These are phyloP conservation scores for Cetradonia linearis DNA, from an alignment of 495 filamentous ascomycete species.

Conservation along the genomic window DNA sequence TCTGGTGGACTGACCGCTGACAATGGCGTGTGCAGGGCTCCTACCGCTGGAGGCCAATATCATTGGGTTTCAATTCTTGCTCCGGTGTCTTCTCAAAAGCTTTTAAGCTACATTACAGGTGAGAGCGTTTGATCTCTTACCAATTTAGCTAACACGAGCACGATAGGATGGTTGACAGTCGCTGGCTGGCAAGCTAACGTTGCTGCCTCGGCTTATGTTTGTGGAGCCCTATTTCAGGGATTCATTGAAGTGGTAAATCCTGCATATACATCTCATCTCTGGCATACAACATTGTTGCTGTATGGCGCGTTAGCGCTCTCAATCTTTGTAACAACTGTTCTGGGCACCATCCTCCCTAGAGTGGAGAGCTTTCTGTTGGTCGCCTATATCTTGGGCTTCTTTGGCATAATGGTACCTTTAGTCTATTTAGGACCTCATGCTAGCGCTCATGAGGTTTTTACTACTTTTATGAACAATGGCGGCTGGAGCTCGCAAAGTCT, in stretches of 20 bases:
- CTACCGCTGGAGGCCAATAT: conserved; percentile 27
- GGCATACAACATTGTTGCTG: conserved; percentile 42
- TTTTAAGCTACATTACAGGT: conserved; percentile 29
- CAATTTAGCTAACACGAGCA: background rate
- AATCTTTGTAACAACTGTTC: conserved; percentile 37
- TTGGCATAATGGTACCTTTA: conserved; percentile 37
- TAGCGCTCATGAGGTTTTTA: conserved; percentile 10
- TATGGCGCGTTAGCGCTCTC: conserved; percentile 34
- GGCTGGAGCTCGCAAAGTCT: conserved; percentile 37
- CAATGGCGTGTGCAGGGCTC: conserved; percentile 18
- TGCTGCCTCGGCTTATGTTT: conserved; percentile 28
- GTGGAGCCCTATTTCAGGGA: conserved; percentile 36
- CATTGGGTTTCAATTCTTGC: conserved; percentile 28
- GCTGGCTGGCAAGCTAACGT: conserved; percentile 36
- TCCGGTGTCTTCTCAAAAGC: conserved; percentile 24
- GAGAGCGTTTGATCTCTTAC: background rate
- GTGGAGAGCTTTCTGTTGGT: conserved; percentile 32
- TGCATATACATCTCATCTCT: conserved; percentile 32
- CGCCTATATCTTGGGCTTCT: conserved; percentile 35
- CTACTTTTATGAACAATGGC: conserved; percentile 37
- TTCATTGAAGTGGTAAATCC: conserved; percentile 35
- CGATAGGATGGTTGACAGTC: conserved; percentile 30
- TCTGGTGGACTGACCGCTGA: background rate
- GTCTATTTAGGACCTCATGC: conserved; percentile 28
- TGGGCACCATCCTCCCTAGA: conserved; percentile 31